Evolutionary conservation across 305 asterid species (phyloP), one percentile per base, ranked within the genome.

Genomic region (Solanum hybrid): DNA sequence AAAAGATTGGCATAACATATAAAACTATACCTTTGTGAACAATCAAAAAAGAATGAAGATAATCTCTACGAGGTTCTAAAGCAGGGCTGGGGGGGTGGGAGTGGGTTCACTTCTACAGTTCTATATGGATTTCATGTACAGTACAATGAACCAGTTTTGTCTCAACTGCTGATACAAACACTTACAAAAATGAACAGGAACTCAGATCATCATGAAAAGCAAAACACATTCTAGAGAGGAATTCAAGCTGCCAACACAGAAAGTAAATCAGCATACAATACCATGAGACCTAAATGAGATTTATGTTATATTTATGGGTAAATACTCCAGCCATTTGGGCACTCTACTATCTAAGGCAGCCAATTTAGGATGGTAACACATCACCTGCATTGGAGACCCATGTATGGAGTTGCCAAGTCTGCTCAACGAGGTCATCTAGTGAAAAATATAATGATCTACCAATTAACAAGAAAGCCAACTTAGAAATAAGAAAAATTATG

Each of bases 341-440:
- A 89, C 90, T 85, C 90, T 82, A 87, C 84, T 29, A 84, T 87
- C 90, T 57, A 74, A 89, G 29, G 89, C 85, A 92, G 79, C 90
- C 90, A 88, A 91, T 89, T 75, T 86, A 88, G 75, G 89, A 89
- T 89, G 67, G 90, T 86, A 87, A 91, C 91, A 91, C 81, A 88
- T 96, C 96, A 96, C 98, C 98, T 96, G 97, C 90, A 89, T 88
- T 92, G 90, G 87, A 86, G 93, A 92, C 94, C 94, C 92, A 94
- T 92, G 77, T 84, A 91, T 87, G 94, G 87, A 92, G 98, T 92
- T 92, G 96, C 95, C 90, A 91, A 93, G 93, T 94, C 95, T 93
- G 95, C 96, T 92, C 96, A 96, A 95, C 95, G 95, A 94, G 94
- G 95, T 94, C 98, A 95, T 92, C 94, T 95, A 96, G 93, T 93